These are phyloP conservation scores for Colletotrichum viniferum DNA, from an alignment of 2,329 filamentous ascomycete genomes.

Conservation along the genomic window DNA sequence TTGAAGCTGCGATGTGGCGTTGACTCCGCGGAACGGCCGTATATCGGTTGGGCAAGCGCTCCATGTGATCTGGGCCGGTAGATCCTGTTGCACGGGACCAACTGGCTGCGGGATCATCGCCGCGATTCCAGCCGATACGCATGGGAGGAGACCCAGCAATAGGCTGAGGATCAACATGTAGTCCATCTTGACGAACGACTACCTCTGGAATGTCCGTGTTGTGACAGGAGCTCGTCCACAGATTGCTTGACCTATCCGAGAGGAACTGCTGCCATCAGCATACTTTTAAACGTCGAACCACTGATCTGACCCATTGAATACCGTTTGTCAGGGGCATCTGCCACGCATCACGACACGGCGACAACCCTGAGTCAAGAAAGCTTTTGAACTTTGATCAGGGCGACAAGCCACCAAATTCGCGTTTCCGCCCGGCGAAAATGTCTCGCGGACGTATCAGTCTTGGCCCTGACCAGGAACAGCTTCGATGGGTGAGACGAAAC, in stretches of 20 bases:
- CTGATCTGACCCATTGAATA: background rate
- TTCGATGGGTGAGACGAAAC: background rate
- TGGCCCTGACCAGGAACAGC: background rate
- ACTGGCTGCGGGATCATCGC: background rate
- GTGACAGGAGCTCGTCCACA: background rate
- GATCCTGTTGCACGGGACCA: background rate
- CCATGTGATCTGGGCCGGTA: background rate
- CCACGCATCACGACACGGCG: background rate
- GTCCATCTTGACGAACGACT: background rate
- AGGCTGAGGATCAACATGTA: background rate
- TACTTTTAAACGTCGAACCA: background rate
- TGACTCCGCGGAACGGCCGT: background rate
- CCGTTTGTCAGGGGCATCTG: background rate
- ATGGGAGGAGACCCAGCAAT: background rate
- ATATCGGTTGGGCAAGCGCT: background rate
- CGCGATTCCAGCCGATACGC: background rate
- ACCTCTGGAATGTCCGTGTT: background rate
- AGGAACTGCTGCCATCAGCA: background rate
- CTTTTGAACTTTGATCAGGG: background rate
- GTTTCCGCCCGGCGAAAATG: background rate
- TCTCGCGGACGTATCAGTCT: background rate
- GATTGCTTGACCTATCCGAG: fast-evolving
- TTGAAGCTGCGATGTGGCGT: background rate
- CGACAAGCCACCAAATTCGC: background rate
- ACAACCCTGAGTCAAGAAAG: background rate